Evolutionary conservation across 2,329 filamentous ascomycete genomes (phyloP).

Genomic region (Neodidymelliopsis sp.): DNA sequence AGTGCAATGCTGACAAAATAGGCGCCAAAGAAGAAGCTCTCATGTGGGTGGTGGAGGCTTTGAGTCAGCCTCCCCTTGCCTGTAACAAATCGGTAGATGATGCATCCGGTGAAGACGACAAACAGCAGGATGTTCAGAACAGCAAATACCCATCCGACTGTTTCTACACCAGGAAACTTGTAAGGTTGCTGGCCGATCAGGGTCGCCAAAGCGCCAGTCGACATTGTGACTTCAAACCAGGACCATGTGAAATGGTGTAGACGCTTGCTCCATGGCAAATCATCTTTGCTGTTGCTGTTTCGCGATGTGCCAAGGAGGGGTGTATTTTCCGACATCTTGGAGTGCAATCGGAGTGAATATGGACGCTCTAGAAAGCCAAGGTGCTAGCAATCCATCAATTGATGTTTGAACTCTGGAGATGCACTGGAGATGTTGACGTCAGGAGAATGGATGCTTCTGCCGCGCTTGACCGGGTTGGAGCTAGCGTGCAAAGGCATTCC

Average conservation of each 20-base stretch:
- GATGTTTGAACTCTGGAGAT: background rate
- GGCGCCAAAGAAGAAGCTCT: conserved; percentile 75
- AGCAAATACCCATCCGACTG: conserved; percentile 72
- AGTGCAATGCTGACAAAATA: conserved; percentile 68
- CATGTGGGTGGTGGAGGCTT: conserved; percentile 69
- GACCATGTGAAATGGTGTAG: conserved; percentile 54
- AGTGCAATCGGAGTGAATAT: background rate
- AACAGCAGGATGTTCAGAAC: conserved; percentile 73
- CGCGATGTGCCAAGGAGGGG: conserved; percentile 8
- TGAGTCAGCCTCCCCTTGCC: conserved; percentile 58
- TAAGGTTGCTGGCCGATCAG: conserved; percentile 63
- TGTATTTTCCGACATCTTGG: conserved; percentile 14
- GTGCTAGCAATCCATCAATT: background rate
- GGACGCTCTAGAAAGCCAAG: background rate
- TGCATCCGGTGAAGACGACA: conserved; percentile 61
- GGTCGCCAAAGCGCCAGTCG: conserved; percentile 72
- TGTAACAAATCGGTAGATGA: conserved; percentile 64
- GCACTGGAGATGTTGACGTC: conserved; percentile 11
- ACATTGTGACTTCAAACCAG: conserved; percentile 79
- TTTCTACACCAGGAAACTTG: conserved; percentile 68
- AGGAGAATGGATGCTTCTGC: conserved; percentile 3
- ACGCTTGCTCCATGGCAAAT: conserved; percentile 28
- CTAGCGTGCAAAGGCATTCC: background rate
- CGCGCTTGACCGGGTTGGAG: background rate
- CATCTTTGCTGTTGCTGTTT: conserved; percentile 16